Evolutionary conservation across 2,329 filamentous ascomycete species (phyloP).

Genomic region (Pestalotiopsis fici): DNA sequence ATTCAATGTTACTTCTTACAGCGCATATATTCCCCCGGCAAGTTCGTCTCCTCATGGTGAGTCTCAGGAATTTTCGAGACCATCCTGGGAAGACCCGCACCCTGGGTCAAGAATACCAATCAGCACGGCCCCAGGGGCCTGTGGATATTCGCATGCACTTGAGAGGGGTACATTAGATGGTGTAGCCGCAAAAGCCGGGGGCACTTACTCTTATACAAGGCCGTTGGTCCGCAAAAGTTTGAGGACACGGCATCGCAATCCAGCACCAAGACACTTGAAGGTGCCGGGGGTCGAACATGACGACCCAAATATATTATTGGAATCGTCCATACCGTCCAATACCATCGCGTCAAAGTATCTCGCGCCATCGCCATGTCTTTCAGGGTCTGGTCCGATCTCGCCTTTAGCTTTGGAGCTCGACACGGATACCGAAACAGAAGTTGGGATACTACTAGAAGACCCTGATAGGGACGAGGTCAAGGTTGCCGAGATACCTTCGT

Average conservation of each 20-base stretch:
- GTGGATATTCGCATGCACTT: conserved; percentile 17
- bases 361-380: conserved; percentile 9
- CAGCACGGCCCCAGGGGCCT: conserved; percentile 22
- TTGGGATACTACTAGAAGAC: conserved; percentile 16
- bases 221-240: conserved; percentile 20
- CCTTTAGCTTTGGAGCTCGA: conserved; percentile 22
- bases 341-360: conserved; percentile 14
- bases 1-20: conserved; percentile 41
- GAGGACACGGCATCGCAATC: conserved; percentile 25
- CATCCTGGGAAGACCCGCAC: conserved; percentile 46
- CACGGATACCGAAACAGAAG: conserved; percentile 26
- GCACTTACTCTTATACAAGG: conserved; percentile 22
- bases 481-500: neutral
- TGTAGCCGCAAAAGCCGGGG: conserved; percentile 50
- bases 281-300: conserved; percentile 27
- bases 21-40: conserved; percentile 15
- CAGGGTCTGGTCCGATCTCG: conserved; percentile 17
- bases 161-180: conserved; percentile 38
- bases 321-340: conserved; percentile 17
- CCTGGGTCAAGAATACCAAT: conserved; percentile 42
- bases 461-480: conserved; percentile 19
- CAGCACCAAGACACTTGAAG: conserved; percentile 28
- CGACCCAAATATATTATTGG: conserved; percentile 18
- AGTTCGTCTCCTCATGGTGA: conserved; percentile 9
- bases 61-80: conserved; percentile 18